Base-by-base conservation (phyloP, 108 stramenopile genomes). In the Cyclotella atomus region DNA sequence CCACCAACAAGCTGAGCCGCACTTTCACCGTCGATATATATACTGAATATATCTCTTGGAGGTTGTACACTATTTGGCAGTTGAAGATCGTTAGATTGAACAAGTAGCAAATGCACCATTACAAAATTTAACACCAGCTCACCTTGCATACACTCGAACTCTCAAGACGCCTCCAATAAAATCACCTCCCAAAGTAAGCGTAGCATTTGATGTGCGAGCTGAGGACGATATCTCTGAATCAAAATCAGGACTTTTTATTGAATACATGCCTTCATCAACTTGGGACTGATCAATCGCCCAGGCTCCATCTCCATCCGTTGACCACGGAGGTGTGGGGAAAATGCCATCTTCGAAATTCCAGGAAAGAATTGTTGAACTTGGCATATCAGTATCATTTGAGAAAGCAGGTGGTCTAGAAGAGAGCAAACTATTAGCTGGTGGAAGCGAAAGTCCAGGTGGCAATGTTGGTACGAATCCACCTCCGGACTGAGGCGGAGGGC, bases 161-260 rank as follows among this genome's bases (percentile, higher is more conserved):
- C 25, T 33, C 19, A 77, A 27, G 20, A 44, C 41, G 9, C 68
- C 76, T 29, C 76, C 76, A 52, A 15, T 35, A 23, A 70, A 77
- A 53, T 55, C 61, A 15, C 29, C 50, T 44, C 47, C 52, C 17
- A 61, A 63, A 19, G 60, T 49, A 9, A 77, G 38, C 0, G 62
- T 77, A 1, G 68, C 76, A 70, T 77, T 77, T 6, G 76, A 69
- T 16, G 35, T 25, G 21, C 25, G 16, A 0, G 61, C 25, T 1
- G 27, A 41, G 16, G 44, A 9, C 5, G 60, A 44, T 15, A n/a
- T 46, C 0, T 36, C 38, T n/a, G 38, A 33, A 25, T 65, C 63
- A 14, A 77, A 59, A 38, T 77, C 45, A 43, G 76, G 76, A 65
- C 71, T 72, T 52, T 59, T 71, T 49, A 49, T 49, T n/a, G 47